phyloP scores from a whole-genome alignment of 2,329 filamentous ascomycete species.

The Talaromyces sp. region DNA sequence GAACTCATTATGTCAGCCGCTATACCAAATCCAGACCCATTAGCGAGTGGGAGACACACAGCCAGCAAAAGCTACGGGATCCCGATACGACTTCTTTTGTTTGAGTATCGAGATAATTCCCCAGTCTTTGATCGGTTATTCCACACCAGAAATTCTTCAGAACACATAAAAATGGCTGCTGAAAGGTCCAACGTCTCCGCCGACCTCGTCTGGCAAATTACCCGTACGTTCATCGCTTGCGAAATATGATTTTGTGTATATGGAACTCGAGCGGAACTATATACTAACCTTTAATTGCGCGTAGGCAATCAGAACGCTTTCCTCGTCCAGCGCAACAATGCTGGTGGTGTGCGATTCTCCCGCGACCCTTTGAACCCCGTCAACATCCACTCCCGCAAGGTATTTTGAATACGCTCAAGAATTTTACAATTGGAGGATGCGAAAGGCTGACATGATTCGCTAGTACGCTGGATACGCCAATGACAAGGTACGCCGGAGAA shows the following conservation, averaged over 20 bases:
- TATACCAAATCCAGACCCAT: conserved; percentile 14
- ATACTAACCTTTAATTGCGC: conserved; percentile 19
- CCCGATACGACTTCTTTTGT: conserved; percentile 2
- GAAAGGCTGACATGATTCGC: conserved; percentile 23
- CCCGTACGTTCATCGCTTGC: conserved; percentile 65
- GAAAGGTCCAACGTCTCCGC: conserved; percentile 72
- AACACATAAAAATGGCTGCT: conserved; percentile 36
- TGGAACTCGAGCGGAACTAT: not conserved
- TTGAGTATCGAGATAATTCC: conserved; percentile 6
- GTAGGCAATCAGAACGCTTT: conserved; percentile 83
- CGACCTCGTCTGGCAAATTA: conserved; percentile 92
- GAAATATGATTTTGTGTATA: not conserved
- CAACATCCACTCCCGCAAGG: conserved; percentile 91
- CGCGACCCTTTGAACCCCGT: conserved; percentile 89
- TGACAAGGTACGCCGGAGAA: conserved; percentile 66
- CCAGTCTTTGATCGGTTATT: conserved; percentile 6
- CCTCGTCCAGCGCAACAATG: conserved; percentile 82
- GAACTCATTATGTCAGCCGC: conserved; percentile 8
- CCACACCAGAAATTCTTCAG: not conserved
- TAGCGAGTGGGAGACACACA: conserved; percentile 18
- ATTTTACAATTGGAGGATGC: conserved; percentile 9
- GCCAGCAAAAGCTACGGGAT: conserved; percentile 3
- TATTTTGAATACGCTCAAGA: conserved; percentile 34
- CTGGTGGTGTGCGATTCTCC: conserved; percentile 84
- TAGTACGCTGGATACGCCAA: conserved; percentile 92